Evolutionary conservation across 495 filamentous ascomycete species (phyloP), one percentile per base, ranked within the genome.

Genomic region (Cenococcum geophilum): DNA sequence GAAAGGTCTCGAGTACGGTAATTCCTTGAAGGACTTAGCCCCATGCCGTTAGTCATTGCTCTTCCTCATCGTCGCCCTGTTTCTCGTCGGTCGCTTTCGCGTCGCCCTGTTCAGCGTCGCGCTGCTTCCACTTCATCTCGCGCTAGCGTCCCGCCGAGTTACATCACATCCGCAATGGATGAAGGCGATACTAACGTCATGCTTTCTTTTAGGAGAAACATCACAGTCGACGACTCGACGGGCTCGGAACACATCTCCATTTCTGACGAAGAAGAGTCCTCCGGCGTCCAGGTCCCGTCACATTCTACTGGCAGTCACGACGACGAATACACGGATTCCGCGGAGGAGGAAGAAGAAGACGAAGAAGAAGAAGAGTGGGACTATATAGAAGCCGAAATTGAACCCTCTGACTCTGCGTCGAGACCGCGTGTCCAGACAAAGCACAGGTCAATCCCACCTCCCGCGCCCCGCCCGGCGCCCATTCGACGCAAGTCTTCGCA

Each of bases 401-500:
- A 71, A 32, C 74, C 74, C 16, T 71, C 66, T 25, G 73, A 76
- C 55, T 76, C 74, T 3, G 74, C 74, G 0, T 76, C 74, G 23
- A 70, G 70, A 16, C 68, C 73, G 3, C 59, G 68, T 14, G 35
- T 58, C 16, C 42, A 50, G 45, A 40, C 48, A 55, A 49, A 68
- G 53, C 62, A 62, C 49, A 58, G 59, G 58, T 12, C 35, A 37
- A 52, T 58, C 9, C 57, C 54, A 10, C 52, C 52, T 4, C 61
- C 56, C 37, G 68, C 61, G 12, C 67, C 64, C n/a, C 65, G 68
- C 8, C 69, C 72, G 1, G 63, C 66, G 22, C 49, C 70, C 1
- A 51, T 60, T 18, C 67, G 71, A 20, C 71, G 67, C 55, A 62
- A 68, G 32, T 70, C 70, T 18, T 68, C 70, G 37, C 63, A 66